These are phyloP conservation scores for Echinosophora koreensis DNA, from an alignment of 306 rosid species.

Conservation along the genomic window DNA sequence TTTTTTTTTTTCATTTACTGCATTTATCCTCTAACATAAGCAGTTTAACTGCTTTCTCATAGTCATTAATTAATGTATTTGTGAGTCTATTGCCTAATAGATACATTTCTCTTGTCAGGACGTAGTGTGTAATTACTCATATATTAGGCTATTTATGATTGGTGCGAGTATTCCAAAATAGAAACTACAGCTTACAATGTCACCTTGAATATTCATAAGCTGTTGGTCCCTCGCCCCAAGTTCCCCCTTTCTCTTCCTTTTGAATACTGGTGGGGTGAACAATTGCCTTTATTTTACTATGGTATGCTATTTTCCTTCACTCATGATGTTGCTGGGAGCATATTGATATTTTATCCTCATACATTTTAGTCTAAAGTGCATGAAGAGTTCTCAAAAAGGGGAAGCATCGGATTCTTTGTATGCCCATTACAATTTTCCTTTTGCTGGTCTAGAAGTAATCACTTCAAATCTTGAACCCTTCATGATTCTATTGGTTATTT, in stretches of 20 bases:
- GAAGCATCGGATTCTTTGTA: conserved; percentile 40
- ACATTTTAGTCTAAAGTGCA: conserved; percentile 21
- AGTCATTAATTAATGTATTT: background rate
- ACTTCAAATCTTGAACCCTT: conserved; percentile 30
- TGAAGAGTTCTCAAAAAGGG: conserved; percentile 31
- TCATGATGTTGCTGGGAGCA: conserved; percentile 28
- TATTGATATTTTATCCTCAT: conserved; percentile 16
- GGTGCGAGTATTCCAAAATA: conserved; percentile 3
- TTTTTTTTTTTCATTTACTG: background rate
- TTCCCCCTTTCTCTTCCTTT: background rate
- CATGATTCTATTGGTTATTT: conserved; percentile 31
- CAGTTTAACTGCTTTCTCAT: conserved; percentile 26
- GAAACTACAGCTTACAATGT: conserved; percentile 32
- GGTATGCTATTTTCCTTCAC: conserved; percentile 32
- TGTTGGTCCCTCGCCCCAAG: conserved; percentile 29
- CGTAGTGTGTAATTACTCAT: background rate
- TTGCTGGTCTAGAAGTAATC: conserved; percentile 25
- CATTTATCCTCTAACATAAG: conserved; percentile 9
- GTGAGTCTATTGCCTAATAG: conserved; percentile 8
- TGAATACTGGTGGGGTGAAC: conserved; percentile 26
- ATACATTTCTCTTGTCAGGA: conserved; percentile 25
- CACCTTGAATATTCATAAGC: conserved; percentile 23
- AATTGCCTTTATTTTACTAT: conserved; percentile 21
- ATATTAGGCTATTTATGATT: conserved; percentile 23
- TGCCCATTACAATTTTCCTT: conserved; percentile 38